Evolutionary conservation across 176 grass and related monocot genomes (phyloP), one percentile per base, ranked within the genome.

Genomic region (Musa acuminata): DNA sequence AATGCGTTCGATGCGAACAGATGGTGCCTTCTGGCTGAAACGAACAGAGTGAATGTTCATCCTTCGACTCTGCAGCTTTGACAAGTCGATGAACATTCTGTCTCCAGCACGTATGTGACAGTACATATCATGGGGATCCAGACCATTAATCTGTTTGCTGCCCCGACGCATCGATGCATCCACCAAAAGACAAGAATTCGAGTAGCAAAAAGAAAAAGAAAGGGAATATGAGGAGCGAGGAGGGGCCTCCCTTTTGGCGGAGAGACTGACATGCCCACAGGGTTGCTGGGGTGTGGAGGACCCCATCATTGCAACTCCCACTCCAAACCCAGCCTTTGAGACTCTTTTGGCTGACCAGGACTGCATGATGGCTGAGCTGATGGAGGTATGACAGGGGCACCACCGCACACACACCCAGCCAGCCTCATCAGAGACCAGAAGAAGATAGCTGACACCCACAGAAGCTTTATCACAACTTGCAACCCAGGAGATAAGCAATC

Each of bases 261-360:
- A n/a, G 67, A 48, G 54, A 0, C 53, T 59, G 72, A 74, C 72
- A 59, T 11, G 14, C 72, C 72, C 53, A 74, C 53, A 74, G 43
- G 10, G 9, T 10, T 72, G 69, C 49, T 17, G 23, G 49, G 9
- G 5, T 55, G 23, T 74, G 72, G 72, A 58, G 72, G 72, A 43
- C 13, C 52, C 72, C 72, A 74, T 74, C 72, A 58, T 74, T 74
- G 21, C 72, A 17, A 55, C 11, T 72, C 51, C 71, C 71, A 52
- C 72, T 19, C 52, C 72, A 1, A 43, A 27, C 52, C 16, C 53
- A 20, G 11, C n/a, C 51, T 26, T 72, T 72, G 29, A 20, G 35
- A 9, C 49, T 72, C 49, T 10, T 53, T 19, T 25, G 51, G 51
- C 67, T 70, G 43, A 70, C 43, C 43, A 70, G 63, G 63, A 12